Base-by-base conservation (phyloP, 75 land plant species). In the Larix kaempferi region DNA sequence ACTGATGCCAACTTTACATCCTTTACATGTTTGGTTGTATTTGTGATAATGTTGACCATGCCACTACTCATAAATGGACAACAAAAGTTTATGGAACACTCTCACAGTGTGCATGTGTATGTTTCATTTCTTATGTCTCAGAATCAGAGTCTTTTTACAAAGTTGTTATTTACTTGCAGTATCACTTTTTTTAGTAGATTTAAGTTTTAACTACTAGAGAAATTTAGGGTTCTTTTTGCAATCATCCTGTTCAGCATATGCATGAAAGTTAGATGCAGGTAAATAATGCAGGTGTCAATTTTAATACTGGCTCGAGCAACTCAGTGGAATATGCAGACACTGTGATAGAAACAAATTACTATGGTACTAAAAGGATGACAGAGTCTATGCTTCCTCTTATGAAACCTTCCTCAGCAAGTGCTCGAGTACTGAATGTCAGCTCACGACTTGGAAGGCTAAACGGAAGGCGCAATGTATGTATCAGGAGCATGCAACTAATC, bases 241-340 rank as follows among this genome's bases (percentile, higher is more conserved):
- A 35, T 72, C 57, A 56, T 27, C 72, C 27, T 35, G 14, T 23
- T n/a, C 26, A 35, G 52, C 37, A 22, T 4, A 29, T 63, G 12
- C 59, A 59, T 29, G 57, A 22, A 25, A 57, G 13, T 57, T 29
- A 33, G 16, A 13, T 79, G 59, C 75, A 93, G 95, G 82, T 93
- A 29, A 93, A 93, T 79, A 93, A 93, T 87, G 95, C 95, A 39
- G 95, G 90, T 56, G 87, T 86, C 27, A 91, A 91, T 71, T 91
- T 80, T 76, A 91, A 91, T 75, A 52, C 72, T 29, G 93, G 90
- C 23, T 77, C 82, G 21, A 84, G 83, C 37, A 91, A 88, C 73
- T 87, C 87, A 62, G 88, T 85, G 23, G 90, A 91, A 55, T 54
- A 65, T 78, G 89, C 93, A 25, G 76, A 85, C 49, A 69, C 77